Conservation (phyloP, 441 rosid genomes). For the Aquilaria agallochum region DNA sequence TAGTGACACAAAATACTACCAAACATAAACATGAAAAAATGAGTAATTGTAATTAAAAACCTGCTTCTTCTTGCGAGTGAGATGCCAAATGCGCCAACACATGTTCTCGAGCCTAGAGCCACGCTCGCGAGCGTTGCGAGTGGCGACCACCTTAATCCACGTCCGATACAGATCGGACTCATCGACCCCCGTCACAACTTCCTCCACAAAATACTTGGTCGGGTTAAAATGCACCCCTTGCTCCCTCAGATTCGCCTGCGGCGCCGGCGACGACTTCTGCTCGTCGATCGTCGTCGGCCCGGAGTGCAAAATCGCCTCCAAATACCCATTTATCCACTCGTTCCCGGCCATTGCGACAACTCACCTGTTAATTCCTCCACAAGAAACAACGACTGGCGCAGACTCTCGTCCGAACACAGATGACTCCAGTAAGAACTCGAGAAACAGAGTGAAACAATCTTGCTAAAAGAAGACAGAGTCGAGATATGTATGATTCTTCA, state of each 20-base stretch:
- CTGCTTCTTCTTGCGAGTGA: slow-evolving; percentile 98
- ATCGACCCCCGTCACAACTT: slow-evolving; percentile 90
- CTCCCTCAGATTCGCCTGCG: slow-evolving; percentile 38
- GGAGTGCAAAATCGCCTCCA: slow-evolving; percentile 89
- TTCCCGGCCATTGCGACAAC: slow-evolving; percentile 66
- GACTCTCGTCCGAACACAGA: not conserved
- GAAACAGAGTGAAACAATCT: slow-evolving; percentile 2
- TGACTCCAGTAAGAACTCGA: not conserved
- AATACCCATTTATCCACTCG: slow-evolving; percentile 96
- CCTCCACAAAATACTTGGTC: slow-evolving; percentile 88
- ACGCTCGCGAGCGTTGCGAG: slow-evolving; percentile 88
- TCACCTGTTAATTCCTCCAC: not conserved
- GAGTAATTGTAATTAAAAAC: slow-evolving; percentile 20
- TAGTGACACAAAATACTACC: not conserved
- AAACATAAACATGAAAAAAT: not conserved
- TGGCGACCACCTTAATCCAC: slow-evolving; percentile 97
- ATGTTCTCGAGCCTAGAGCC: slow-evolving; percentile 96
- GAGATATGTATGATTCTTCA: not conserved
- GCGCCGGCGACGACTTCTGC: slow-evolving; percentile 37
- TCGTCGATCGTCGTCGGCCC: slow-evolving; percentile 67
- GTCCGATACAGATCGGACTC: slow-evolving; percentile 89
- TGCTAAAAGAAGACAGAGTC: no score
- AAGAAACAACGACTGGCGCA: not conserved
- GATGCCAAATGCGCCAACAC: slow-evolving; percentile 99
- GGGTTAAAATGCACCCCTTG: slow-evolving; percentile 77